These are phyloP conservation scores for Sclerotinia trifoliorum DNA, from an alignment of 2,329 filamentous ascomycete genomes.

Conservation along the genomic window DNA sequence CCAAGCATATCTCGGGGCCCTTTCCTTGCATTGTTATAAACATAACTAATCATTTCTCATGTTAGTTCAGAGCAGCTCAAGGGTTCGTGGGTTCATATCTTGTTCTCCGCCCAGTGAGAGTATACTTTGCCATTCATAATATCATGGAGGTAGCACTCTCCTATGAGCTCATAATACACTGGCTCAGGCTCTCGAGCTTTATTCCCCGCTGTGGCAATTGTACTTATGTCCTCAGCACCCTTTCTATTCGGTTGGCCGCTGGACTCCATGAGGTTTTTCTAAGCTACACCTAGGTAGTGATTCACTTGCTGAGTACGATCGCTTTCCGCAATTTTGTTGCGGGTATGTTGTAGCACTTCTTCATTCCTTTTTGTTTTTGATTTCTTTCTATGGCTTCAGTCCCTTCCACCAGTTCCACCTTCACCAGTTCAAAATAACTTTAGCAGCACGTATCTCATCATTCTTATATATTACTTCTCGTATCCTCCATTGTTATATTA, in stretches of 20 bases:
- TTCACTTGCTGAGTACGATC: background rate
- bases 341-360: background rate
- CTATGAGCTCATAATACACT: background rate
- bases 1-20: background rate
- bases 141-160: background rate
- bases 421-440: background rate
- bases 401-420: background rate
- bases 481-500: background rate
- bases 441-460: background rate
- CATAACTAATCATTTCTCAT: background rate
- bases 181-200: background rate
- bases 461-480: background rate
- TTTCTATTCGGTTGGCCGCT: background rate
- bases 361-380: background rate
- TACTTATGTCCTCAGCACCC: background rate
- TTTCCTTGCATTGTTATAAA: background rate
- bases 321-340: background rate
- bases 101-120: background rate
- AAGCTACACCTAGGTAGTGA: background rate
- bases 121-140: background rate
- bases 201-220: background rate
- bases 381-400: background rate
- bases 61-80: background rate
- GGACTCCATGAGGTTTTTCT: background rate
- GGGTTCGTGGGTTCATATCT: background rate